Conservation (phyloP, 768 basidiomycete genomes). For the Mrakia frigida region DNA sequence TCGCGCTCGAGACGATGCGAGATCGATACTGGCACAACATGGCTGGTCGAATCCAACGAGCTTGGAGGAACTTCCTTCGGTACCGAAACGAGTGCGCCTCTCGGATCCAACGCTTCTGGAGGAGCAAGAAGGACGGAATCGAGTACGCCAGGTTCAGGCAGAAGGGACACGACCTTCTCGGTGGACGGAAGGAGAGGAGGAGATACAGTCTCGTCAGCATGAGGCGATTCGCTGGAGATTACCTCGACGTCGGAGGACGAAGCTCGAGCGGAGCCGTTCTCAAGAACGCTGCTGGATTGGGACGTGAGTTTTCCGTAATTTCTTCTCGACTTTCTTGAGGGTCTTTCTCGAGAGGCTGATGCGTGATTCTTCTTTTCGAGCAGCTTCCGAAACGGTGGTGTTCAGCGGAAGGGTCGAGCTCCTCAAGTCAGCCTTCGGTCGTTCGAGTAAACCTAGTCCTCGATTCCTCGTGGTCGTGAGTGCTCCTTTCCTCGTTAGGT, state of each 20-base stretch:
- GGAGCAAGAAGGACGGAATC: constrained; percentile 90
- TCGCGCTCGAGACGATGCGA: constrained; percentile 96
- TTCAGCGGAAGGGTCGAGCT: constrained; percentile 80
- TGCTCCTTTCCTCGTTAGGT: constrained; percentile 29
- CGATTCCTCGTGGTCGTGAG: constrained; percentile 83
- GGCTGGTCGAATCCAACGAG: constrained; percentile 93
- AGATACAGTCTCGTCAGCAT: constrained; percentile 90
- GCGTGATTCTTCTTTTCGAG: neutral
- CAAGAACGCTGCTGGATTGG: constrained; percentile 63
- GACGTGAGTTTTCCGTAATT: constrained; percentile 51
- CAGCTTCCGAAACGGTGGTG: constrained; percentile 65
- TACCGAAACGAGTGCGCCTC: constrained; percentile 92
- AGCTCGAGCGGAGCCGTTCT: constrained; percentile 68
- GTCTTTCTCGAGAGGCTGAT: neutral
- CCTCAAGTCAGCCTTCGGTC: constrained; percentile 72
- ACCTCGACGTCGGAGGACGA: constrained; percentile 80
- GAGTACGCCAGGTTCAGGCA: constrained; percentile 87
- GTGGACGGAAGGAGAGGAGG: constrained; percentile 84
- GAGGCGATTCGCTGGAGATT: constrained; percentile 92
- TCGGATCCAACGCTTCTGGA: constrained; percentile 97
- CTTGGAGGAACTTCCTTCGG: constrained; percentile 90
- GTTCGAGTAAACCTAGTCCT: constrained; percentile 87
- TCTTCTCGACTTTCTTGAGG: constrained; percentile 1
- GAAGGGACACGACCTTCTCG: constrained; percentile 88
- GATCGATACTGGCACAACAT: constrained; percentile 99